Evolutionary conservation across 768 basidiomycete species (phyloP), one percentile per base, ranked within the genome.

Genomic region (Termitomyces sp.): DNA sequence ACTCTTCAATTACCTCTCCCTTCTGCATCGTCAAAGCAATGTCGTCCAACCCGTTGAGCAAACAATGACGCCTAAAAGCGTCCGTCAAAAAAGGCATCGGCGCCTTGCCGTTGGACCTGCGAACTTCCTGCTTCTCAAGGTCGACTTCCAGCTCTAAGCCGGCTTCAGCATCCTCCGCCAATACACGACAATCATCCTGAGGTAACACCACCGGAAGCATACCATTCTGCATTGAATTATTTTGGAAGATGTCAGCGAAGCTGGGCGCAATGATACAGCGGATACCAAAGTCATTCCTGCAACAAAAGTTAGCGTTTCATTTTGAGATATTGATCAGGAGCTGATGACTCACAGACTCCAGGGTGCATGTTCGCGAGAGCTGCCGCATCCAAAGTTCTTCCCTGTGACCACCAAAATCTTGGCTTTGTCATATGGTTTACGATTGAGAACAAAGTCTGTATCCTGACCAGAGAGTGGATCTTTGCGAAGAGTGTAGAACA

Each of bases 31-130:
- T 99, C 74, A 99, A 79, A 46, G 90, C 95, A 64, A 99, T 96
- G 70, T 98, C 97, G 73, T 99, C 97, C 65, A 98, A 78, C 36
- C 97, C 97, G 69, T 99, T 95, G 75, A 99, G 73, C 73, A 99
- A 77, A 73, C 97, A 96, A 71, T 96, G 92, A 58, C 93, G 81
- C 64, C 96, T 83, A 90, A 98, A 99, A 0, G 89, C 77, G 75
- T 99, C 97, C 53, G 89, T 86, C 42, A 81, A 79, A 78, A 99
- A 99, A 45, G 81, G 59, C 64, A 97, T 87, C 20, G 89, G 72
- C 2, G 84, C 75, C 69, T 92, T 84, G 59, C 89, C 94, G 69
- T 89, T 90, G 16, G 72, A 69, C 56, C 92, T 88, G 61, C 89
- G 81, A 62, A 96, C 83, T 74, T 91, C 88, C 72, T 89, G 79